phyloP scores from a whole-genome alignment of 306 rosid species.

The Malus fusca region DNA sequence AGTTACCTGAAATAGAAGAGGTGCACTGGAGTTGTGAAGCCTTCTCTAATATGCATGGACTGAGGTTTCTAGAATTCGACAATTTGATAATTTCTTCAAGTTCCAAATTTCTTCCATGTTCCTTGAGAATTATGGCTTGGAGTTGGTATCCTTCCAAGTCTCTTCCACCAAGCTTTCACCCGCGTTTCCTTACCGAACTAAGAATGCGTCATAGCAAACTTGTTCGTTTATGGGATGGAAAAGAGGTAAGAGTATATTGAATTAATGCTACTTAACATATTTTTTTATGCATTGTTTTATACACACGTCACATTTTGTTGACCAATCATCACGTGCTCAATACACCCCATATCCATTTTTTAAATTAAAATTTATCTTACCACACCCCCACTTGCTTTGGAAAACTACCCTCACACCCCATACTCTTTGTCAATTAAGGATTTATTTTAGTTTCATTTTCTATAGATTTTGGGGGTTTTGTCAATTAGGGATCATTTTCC shows the following conservation, averaged over 20 bases:
- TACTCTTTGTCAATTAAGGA: too few species aligned
- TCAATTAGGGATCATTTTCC: too few species aligned
- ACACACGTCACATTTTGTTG: too few species aligned
- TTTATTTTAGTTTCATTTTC: too few species aligned
- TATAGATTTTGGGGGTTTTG: too few species aligned
- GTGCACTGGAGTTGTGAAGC: constrained; percentile 1
- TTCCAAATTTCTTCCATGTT: neutral
- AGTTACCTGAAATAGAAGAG: neutral
- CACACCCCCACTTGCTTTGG: too few species aligned
- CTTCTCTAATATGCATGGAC: constrained; percentile 11
- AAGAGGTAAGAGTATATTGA: neutral
- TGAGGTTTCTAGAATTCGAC: neutral
- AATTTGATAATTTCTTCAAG: neutral
- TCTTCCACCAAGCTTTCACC: neutral
- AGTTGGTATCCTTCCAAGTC: neutral
- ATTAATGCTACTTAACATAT: too few species aligned
- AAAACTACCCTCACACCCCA: too few species aligned
- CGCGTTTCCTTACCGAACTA: neutral
- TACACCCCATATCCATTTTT: too few species aligned
- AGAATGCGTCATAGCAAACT: neutral
- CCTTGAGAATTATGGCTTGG: constrained; percentile 3
- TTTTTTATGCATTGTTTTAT: too few species aligned
- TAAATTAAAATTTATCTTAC: too few species aligned
- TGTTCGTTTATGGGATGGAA: constrained; percentile 4
- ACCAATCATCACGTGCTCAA: too few species aligned